Evolutionary conservation across 768 basidiomycete species (phyloP), one percentile per base, ranked within the genome.

Genomic region (Cystofilobasidium capitatum): DNA sequence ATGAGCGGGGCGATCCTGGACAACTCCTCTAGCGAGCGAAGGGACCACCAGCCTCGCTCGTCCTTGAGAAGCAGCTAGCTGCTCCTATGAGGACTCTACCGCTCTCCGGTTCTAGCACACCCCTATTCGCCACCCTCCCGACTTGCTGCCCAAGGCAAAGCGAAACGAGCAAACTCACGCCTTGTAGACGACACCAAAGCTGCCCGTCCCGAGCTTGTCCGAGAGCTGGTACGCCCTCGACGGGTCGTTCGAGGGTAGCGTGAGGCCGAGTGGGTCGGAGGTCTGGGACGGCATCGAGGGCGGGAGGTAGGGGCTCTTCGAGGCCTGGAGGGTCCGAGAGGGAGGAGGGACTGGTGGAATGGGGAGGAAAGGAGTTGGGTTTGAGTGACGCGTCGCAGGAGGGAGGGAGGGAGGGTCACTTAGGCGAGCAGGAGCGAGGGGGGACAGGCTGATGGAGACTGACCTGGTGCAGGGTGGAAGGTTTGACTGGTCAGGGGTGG

Each of bases 171-270:
- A 39, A 16, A 75, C 80, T 64, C 44, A 81, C 79, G 91, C 94
- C 80, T 96, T 97, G 84, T 91, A 99, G 64, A 99, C 94, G 0
- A 86, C 88, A 12, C 94, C 94, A 75, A 99, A 99, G 76, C 88
- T 91, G 40, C 94, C 94, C 29, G 91, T 93, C 20, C 94, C 94
- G n/a, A 98, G 83, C 77, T 96, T 97, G 79, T 96, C 91, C 64
- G 93, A 82, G 40, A 98, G 79, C 0, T 29, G 22, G 31, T 51
- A 68, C 12, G 24, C n/a, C 35, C 44, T 44, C 22, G 61, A 39
- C 0, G 66, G 66, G 44, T 68, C 66, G n/a, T 22, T 51, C 4
- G 51, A 3, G 14, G 51, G 51, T 22, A 49, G 47, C 29, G 20
- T 16, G 51, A 55, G 7, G 31, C 29, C 31, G 51, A 17, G 2